These are phyloP conservation scores for Microdochium paspali DNA, from an alignment of 2,329 filamentous ascomycete species.

Conservation along the genomic window DNA sequence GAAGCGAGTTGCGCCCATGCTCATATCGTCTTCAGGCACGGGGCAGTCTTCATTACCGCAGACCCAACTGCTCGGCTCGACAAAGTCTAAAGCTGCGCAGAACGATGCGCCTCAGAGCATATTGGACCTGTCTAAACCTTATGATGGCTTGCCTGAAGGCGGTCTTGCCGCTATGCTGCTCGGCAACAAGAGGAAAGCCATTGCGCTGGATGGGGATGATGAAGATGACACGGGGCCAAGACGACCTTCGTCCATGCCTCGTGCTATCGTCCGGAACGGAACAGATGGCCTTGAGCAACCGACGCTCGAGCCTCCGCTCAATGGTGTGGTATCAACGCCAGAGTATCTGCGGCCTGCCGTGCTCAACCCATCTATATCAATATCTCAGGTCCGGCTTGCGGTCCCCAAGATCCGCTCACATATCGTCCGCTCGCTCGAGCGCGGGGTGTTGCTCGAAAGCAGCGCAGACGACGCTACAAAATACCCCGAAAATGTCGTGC, in stretches of 20 bases:
- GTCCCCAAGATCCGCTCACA: conserved; percentile 79
- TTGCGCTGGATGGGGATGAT: conserved; percentile 65
- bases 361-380: conserved; percentile 68
- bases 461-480: conserved; percentile 49
- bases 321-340: conserved; percentile 59
- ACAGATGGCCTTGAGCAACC: conserved; percentile 72
- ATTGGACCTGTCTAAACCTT: conserved; percentile 86
- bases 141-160: conserved; percentile 84
- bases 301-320: conserved; percentile 45
- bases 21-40: conserved; percentile 82
- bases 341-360: conserved; percentile 85
- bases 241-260: conserved; percentile 55
- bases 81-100: conserved; percentile 50
- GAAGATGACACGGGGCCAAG: conserved; percentile 48
- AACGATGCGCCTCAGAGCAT: conserved; percentile 72
- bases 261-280: conserved; percentile 67
- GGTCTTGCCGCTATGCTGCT: conserved; percentile 78
- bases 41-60: conserved; percentile 84
- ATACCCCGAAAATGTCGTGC: conserved; percentile 59
- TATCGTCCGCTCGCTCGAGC: conserved; percentile 74
- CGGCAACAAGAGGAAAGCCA: conserved; percentile 85
- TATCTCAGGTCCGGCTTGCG: conserved; percentile 77
- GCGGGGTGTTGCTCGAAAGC: conserved; percentile 45
- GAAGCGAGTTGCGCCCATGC: conserved; percentile 84
- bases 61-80: conserved; percentile 74